Conservation (phyloP, 495 filamentous ascomycete genomes). For the Durotheca rogersii region DNA sequence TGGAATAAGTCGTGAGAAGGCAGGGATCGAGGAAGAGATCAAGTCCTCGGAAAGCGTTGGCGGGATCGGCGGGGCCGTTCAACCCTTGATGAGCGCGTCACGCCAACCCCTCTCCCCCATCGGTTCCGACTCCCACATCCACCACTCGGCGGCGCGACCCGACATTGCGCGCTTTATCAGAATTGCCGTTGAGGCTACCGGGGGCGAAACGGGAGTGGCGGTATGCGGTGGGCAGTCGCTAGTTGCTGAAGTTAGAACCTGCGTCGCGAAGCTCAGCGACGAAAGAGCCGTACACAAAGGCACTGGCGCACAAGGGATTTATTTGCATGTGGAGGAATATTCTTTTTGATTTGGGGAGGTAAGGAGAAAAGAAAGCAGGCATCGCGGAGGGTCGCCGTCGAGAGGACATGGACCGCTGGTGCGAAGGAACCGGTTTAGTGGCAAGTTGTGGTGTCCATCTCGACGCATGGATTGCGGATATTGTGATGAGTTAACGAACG, state of each 20-base stretch:
- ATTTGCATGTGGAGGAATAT: conserved; percentile 54
- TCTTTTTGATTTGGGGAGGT: conserved; percentile 35
- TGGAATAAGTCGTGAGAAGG: conserved; percentile 31
- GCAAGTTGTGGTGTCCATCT: no score
- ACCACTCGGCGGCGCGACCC: conserved; percentile 41
- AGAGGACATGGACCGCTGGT: no score
- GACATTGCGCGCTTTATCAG: conserved; percentile 49
- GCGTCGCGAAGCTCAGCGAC: conserved; percentile 71
- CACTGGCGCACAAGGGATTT: conserved; percentile 77
- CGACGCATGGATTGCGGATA: no score
- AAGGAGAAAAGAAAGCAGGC: no score
- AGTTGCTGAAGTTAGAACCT: conserved; percentile 63
- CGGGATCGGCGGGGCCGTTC: conserved; percentile 18
- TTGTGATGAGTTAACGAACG: no score
- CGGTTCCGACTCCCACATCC: conserved; percentile 44
- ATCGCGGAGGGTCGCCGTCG: no score
- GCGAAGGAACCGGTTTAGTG: no score
- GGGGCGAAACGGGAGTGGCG: conserved; percentile 79
- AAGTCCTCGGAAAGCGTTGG: conserved; percentile 17
- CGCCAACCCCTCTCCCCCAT: conserved; percentile 33
- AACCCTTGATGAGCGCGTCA: conserved; percentile 19
- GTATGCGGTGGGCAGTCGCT: conserved; percentile 76
- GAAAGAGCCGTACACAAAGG: conserved; percentile 90
- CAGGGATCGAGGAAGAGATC: conserved; percentile 25
- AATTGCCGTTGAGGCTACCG: conserved; percentile 64